Conservation (phyloP, 2,329 filamentous ascomycete species). For the Verticillium nonalfalfae region DNA sequence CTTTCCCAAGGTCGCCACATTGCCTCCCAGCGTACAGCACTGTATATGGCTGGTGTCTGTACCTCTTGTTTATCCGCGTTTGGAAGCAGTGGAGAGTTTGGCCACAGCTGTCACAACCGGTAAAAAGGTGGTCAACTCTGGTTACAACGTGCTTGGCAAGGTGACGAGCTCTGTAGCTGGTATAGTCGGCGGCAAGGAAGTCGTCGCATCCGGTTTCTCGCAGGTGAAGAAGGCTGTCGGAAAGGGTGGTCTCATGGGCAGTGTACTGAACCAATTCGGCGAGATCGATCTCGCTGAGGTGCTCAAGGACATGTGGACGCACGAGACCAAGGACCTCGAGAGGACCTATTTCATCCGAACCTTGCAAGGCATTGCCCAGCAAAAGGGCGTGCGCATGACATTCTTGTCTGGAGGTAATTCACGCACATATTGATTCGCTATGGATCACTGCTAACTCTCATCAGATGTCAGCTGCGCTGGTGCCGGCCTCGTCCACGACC, state of each 20-base stretch:
- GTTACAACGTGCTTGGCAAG: conserved; percentile 93
- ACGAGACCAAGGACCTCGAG: conserved; percentile 95
- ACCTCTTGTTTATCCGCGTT: conserved; percentile 80
- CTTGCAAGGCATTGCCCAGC: conserved; percentile 88
- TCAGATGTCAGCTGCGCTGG: conserved; percentile 81
- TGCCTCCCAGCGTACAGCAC: conserved; percentile 91
- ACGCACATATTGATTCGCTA: not conserved
- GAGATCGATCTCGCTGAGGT: conserved; percentile 94
- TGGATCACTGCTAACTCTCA: conserved; percentile 13
- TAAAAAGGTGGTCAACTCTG: conserved; percentile 93
- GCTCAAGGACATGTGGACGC: conserved; percentile 94
- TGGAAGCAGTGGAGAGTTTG: conserved; percentile 87
- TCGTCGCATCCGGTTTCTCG: conserved; percentile 87
- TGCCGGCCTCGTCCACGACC: conserved; percentile 91
- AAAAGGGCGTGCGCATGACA: conserved; percentile 94
- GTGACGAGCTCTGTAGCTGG: conserved; percentile 92
- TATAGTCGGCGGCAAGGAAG: conserved; percentile 88
- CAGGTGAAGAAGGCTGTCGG: conserved; percentile 95
- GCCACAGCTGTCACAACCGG: conserved; percentile 88
- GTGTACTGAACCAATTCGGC: conserved; percentile 91
- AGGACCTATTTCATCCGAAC: conserved; percentile 94
- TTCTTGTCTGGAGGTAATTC: conserved; percentile 79
- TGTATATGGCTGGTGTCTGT: conserved; percentile 95
- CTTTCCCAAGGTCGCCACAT: conserved; percentile 87
- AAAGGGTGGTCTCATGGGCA: conserved; percentile 92